Conservation (phyloP, 1,284 basidiomycete species). For the Melanopsichium pennsylvanicum region DNA sequence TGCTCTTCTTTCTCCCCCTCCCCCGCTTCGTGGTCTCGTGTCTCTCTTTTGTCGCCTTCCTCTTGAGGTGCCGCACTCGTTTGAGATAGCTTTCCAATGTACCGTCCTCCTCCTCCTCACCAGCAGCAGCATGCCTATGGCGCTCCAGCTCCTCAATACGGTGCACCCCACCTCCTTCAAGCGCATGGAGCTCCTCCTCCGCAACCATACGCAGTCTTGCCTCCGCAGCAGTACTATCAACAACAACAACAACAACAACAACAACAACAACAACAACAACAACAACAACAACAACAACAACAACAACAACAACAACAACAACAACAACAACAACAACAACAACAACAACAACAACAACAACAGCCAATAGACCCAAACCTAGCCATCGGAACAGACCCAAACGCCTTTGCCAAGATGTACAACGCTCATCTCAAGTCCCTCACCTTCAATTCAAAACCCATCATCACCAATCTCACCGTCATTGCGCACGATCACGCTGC, state of each 20-base stretch:
- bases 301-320: too few species aligned
- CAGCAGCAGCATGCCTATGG: constrained; percentile 21
- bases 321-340: too few species aligned
- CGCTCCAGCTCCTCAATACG: constrained; percentile 22
- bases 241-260: too few species aligned
- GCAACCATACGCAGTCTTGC: constrained; percentile 1
- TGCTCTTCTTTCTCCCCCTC: too few species aligned
- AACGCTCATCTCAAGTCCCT: constrained; percentile 79
- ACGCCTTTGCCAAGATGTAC: constrained; percentile 74
- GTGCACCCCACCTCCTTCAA: constrained; percentile 6
- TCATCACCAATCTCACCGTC: constrained; percentile 94
- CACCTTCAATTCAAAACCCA: constrained; percentile 92
- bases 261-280: too few species aligned
- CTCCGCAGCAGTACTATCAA: too few species aligned
- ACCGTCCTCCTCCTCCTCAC: constrained; percentile 26
- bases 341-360: constrained; percentile 6
- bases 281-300: too few species aligned
- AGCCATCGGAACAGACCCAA: constrained; percentile 68
- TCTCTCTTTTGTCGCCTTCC: too few species aligned
- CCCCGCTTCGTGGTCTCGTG: too few species aligned
- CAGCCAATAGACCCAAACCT: constrained; percentile 12
- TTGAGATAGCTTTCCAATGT: constrained; percentile 8
- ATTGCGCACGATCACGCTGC: constrained; percentile 86
- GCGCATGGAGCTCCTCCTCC: constrained; percentile 3
- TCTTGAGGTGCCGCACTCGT: too few species aligned